These are phyloP conservation scores for Starmera amethionina DNA, from an alignment of 805 yeast genomes.

Conservation along the genomic window DNA sequence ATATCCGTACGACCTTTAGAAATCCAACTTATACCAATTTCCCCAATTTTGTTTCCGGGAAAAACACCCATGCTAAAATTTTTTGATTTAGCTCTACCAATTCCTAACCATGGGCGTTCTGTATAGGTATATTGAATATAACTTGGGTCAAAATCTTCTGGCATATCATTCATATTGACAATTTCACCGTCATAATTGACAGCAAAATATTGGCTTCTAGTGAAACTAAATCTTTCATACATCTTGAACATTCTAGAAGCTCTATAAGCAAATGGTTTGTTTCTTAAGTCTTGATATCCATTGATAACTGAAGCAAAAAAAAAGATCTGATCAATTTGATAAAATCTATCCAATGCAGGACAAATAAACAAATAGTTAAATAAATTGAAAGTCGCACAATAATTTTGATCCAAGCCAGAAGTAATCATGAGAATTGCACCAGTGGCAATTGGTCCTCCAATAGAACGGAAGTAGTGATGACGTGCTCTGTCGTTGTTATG, in stretches of 20 bases:
- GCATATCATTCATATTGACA: background rate
- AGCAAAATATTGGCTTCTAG: background rate
- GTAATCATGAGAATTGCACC: background rate
- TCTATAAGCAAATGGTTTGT: background rate
- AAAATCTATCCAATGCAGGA: background rate
- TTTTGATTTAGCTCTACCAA: background rate
- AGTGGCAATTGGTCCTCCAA: background rate
- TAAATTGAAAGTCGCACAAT: background rate
- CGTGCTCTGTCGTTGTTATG: background rate
- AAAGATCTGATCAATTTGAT: background rate
- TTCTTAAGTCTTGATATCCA: background rate
- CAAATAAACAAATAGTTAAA: background rate
- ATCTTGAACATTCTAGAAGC: background rate
- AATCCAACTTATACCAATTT: conserved; percentile 1
- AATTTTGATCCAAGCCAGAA: background rate
- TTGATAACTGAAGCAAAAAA: background rate
- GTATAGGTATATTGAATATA: background rate
- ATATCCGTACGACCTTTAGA: conserved; percentile 1
- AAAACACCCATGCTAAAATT: conserved; percentile 1
- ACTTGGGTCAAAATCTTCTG: background rate
- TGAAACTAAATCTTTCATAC: background rate
- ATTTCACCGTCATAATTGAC: background rate
- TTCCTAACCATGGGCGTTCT: background rate
- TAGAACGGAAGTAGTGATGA: background rate
- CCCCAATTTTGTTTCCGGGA: conserved; percentile 1